These are phyloP conservation scores for Vickermania ingenoplastis DNA, from an alignment of 208 protist species.

Conservation along the genomic window DNA sequence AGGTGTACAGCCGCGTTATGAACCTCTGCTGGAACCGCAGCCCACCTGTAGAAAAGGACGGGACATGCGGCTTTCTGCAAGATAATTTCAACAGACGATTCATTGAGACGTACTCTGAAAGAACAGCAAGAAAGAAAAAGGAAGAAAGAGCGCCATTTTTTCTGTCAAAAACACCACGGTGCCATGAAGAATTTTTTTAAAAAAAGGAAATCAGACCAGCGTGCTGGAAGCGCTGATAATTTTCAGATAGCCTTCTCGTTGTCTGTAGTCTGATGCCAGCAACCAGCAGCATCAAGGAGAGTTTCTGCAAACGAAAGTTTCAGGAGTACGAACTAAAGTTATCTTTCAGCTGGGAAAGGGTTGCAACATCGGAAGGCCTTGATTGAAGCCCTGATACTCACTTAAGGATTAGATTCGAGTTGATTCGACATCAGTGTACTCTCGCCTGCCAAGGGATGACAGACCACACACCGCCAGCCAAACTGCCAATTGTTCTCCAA, in stretches of 20 bases:
- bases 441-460: neutral
- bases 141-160: neutral
- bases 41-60: neutral
- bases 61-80: neutral
- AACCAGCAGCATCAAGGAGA: no score
- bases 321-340: no score
- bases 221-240: no score
- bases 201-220: no score
- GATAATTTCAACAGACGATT: no score
- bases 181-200: neutral
- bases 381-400: no score
- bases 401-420: neutral
- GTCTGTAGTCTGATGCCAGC: no score
- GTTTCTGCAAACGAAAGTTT: no score
- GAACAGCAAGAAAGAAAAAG: neutral
- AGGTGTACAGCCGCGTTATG: slow-evolving; percentile 82
- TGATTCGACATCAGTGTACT: neutral
- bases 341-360: no score
- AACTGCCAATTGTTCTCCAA: neutral
- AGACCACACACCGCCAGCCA: neutral
- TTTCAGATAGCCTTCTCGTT: no score
- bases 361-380: no score
- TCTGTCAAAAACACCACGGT: neutral
- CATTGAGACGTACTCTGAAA: no score
- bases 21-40: slow-evolving; percentile 34